Conservation (phyloP, 2,329 filamentous ascomycete genomes). For the Alternaria rosae region DNA sequence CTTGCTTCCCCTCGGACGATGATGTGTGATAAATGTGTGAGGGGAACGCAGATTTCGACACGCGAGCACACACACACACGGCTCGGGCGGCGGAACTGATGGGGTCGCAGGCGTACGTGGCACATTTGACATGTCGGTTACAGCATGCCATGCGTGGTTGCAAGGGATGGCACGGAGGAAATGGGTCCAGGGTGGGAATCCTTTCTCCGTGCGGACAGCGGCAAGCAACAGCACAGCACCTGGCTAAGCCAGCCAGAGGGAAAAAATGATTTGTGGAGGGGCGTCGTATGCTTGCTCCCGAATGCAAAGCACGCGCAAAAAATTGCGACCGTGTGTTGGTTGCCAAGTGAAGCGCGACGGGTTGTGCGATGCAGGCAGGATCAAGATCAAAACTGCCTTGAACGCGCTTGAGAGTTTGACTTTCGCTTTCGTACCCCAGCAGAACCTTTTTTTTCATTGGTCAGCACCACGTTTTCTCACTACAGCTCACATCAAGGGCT, state of each 20-base stretch:
- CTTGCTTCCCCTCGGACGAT: neutral
- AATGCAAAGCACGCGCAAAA: neutral
- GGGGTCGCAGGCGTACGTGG: conserved; percentile 8
- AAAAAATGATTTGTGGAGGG: conserved; percentile 1
- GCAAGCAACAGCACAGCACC: neutral
- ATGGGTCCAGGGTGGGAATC: conserved; percentile 13
- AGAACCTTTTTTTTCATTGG: neutral
- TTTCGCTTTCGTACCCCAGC: neutral
- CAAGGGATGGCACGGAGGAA: conserved; percentile 14
- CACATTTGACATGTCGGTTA: conserved; percentile 7
- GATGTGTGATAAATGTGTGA: neutral
- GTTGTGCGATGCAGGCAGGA: neutral
- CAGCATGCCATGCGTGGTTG: neutral
- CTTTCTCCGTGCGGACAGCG: conserved; percentile 8
- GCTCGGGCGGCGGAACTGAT: conserved; percentile 9
- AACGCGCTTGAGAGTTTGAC: neutral
- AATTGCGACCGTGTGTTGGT: neutral
- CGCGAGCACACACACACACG: neutral
- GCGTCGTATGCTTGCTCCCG: neutral
- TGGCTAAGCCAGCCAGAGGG: neutral
- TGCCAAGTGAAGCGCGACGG: neutral
- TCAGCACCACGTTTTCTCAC: neutral
- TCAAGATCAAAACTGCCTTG: neutral
- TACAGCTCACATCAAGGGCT: neutral
- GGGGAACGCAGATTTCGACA: neutral